Evolutionary conservation across 805 yeast genomes (phyloP).

Genomic region (Monosporozyma unispora): DNA sequence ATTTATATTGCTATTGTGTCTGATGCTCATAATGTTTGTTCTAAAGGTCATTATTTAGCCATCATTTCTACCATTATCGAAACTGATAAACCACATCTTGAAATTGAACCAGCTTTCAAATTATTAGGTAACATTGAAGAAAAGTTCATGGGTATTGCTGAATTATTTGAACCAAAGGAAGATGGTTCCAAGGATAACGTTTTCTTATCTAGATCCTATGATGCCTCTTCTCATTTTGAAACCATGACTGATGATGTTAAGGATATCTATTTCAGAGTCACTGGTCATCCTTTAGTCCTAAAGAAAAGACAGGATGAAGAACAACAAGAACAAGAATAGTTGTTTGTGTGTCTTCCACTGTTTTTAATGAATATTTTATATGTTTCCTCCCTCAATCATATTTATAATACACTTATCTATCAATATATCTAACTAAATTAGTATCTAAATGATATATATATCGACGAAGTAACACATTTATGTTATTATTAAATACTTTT

Average conservation of each 20-base stretch:
- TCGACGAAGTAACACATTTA: not conserved
- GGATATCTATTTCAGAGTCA: conserved; percentile 83
- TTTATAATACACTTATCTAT: not conserved
- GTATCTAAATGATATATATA: no score
- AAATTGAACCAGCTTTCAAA: conserved; percentile 89
- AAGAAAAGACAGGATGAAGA: conserved; percentile 49
- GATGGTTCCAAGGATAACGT: conserved; percentile 78
- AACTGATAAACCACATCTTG: conserved; percentile 85
- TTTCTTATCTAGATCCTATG: conserved; percentile 81
- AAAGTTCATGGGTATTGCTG: conserved; percentile 90
- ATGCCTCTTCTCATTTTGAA: conserved; percentile 92
- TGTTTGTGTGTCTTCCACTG: not conserved
- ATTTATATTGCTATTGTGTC: conserved; percentile 89
- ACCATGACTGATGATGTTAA: conserved; percentile 93
- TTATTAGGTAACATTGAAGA: conserved; percentile 72
- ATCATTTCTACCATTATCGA: conserved; percentile 91
- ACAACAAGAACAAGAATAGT: not conserved
- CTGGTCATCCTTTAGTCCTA: conserved; percentile 84
- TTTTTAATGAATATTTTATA: not conserved
- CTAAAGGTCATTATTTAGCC: conserved; percentile 84
- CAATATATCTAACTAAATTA: not conserved
- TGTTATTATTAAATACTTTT: no score
- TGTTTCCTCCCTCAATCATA: not conserved
- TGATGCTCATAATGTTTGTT: conserved; percentile 79
- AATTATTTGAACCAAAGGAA: conserved; percentile 73